Percentiles rank a stretch among this genome's conserved stretches.
These are phyloP conservation scores for Dovyalis caffra DNA, from an alignment of 345 rosid genomes.

Conservation along the genomic window DNA sequence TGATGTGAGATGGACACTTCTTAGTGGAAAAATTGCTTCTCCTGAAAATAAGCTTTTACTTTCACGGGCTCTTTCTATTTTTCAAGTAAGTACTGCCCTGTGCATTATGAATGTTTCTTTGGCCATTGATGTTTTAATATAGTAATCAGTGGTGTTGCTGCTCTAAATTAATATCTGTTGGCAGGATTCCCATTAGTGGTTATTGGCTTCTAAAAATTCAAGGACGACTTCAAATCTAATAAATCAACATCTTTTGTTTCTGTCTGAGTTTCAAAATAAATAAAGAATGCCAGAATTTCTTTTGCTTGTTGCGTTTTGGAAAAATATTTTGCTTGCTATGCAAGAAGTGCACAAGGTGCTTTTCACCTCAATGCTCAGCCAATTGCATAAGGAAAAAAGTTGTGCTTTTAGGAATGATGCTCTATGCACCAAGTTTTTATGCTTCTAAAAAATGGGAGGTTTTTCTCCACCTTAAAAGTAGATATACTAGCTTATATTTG, in stretches of 20 bases:
- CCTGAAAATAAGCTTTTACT: constrained; percentile 61
- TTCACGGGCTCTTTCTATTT: constrained; percentile 61
- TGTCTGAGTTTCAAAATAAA: background rate
- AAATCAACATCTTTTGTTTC: background rate
- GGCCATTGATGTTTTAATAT: background rate
- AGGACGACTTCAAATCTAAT: background rate
- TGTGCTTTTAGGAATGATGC: background rate
- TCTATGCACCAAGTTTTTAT: background rate
- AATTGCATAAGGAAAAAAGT: background rate
- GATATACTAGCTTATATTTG: background rate
- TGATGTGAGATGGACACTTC: constrained; percentile 84
- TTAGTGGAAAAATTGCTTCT: constrained; percentile 56
- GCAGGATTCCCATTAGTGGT: background rate
- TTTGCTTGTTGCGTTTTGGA: background rate
- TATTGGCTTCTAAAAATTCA: background rate
- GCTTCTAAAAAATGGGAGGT: background rate
- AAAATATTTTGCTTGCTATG: background rate
- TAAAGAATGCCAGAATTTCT: background rate
- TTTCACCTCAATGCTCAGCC: background rate
- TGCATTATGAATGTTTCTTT: background rate
- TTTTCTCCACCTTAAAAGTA: background rate
- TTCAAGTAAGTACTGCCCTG: constrained; percentile 56
- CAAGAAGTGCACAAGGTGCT: background rate
- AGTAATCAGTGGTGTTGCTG: background rate
- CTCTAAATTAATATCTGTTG: background rate